A percentile compares a stretch with the other conserved stretches of the same genome.
Conservation (phyloP, 257 asterid genomes). For the Nicotiana tomentosiformis region DNA sequence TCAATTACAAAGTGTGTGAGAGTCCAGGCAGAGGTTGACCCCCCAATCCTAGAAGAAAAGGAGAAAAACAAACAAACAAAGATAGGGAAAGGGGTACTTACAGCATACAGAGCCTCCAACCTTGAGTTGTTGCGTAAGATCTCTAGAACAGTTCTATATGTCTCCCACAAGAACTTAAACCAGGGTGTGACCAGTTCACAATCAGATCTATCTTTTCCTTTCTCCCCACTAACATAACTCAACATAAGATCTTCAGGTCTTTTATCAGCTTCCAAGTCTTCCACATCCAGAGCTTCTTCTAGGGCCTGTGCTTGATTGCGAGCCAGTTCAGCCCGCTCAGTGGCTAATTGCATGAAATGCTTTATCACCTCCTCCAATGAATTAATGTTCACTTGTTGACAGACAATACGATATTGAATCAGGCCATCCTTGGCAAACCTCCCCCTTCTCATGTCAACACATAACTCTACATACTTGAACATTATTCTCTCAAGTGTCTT, state of each 20-base stretch:
- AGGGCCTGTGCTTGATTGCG: conserved; percentile 33
- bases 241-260: conserved; percentile 44
- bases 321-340: conserved; percentile 34
- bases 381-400: conserved; percentile 35
- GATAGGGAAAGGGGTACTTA: conserved; percentile 4
- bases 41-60: neutral
- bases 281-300: conserved; percentile 41
- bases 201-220: conserved; percentile 39
- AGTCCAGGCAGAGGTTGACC: neutral
- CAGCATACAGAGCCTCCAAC: conserved; percentile 37
- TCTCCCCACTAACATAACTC: conserved; percentile 39
- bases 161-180: conserved; percentile 39
- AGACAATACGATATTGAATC: conserved; percentile 31
- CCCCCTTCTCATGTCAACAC: conserved; percentile 41
- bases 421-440: conserved; percentile 32
- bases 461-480: conserved; percentile 38
- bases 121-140: conserved; percentile 32
- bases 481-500: conserved; percentile 33
- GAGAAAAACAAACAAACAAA: neutral
- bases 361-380: conserved; percentile 42
- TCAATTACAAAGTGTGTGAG: neutral
- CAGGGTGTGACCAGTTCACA: conserved; percentile 38
- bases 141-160: conserved; percentile 36
- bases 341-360: conserved; percentile 32
- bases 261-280: conserved; percentile 38